phyloP scores from a whole-genome alignment of 2,329 filamentous ascomycete species.

The Phaeophleospora eucalypticola region DNA sequence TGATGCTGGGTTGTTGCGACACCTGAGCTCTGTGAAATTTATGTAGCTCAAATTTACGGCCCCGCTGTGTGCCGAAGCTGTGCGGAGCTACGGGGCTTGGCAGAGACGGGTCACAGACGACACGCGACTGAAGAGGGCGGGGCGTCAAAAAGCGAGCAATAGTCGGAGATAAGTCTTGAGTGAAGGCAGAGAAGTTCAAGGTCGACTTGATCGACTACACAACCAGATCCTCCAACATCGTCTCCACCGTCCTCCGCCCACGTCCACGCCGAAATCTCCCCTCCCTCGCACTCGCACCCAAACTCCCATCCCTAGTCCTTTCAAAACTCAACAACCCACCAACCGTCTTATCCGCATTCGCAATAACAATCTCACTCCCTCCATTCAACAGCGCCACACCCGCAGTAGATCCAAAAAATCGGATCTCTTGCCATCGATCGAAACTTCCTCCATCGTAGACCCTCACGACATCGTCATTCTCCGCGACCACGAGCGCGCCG shows the following conservation, averaged over 20 bases:
- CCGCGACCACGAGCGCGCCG: constrained; percentile 67
- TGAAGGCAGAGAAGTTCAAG: too few relatives aligned
- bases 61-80: not conserved
- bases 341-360: constrained; percentile 48
- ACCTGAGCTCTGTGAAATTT: not conserved
- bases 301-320: constrained; percentile 6
- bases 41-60: not conserved
- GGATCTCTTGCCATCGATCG: constrained; percentile 58
- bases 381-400: constrained; percentile 64
- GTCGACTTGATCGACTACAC: constrained; percentile 5
- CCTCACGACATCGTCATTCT: constrained; percentile 70
- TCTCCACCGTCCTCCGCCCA: not conserved
- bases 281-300: not conserved
- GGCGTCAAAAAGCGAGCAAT: too few relatives aligned
- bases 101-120: too few relatives aligned
- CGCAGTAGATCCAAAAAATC: constrained; percentile 71
- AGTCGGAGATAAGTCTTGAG: too few relatives aligned
- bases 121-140: too few relatives aligned
- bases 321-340: constrained; percentile 21
- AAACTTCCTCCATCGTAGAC: constrained; percentile 46
- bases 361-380: constrained; percentile 63
- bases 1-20: not conserved
- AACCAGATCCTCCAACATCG: constrained; percentile 17
- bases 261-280: not conserved
- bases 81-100: not conserved